Percentiles rank a stretch among this genome's conserved stretches.
These are phyloP conservation scores for Pugionium dolabratum DNA, from an alignment of 345 rosid species.

Conservation along the genomic window DNA sequence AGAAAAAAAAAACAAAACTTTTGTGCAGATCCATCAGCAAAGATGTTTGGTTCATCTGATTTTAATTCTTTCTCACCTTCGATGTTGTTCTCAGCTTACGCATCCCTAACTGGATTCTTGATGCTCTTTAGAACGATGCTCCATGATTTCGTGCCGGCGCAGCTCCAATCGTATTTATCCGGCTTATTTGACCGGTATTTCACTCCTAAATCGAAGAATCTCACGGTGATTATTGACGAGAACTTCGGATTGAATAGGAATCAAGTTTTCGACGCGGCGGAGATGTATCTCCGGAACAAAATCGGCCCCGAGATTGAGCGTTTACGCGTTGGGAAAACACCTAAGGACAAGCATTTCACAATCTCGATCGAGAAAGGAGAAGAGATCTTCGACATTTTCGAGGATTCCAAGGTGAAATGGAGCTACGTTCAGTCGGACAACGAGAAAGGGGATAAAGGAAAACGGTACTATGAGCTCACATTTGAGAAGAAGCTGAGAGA, in stretches of 20 bases:
- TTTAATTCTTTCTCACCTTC: constrained; percentile 34
- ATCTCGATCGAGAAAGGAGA: constrained; percentile 46
- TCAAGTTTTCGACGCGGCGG: constrained; percentile 51
- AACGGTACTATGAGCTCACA: constrained; percentile 42
- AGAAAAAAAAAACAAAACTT: no score
- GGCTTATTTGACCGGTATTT: constrained; percentile 24
- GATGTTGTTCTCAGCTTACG: constrained; percentile 46
- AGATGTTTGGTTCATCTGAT: constrained; percentile 40
- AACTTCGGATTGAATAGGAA: constrained; percentile 36
- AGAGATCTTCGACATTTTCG: constrained; percentile 41
- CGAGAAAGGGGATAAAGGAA: constrained; percentile 18
- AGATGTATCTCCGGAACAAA: constrained; percentile 50
- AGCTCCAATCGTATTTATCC: constrained; percentile 34
- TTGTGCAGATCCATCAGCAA: background rate
- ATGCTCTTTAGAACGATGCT: constrained; percentile 48
- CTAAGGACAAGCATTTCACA: constrained; percentile 37
- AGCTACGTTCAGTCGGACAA: constrained; percentile 29
- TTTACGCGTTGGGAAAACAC: constrained; percentile 46
- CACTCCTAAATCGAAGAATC: constrained; percentile 32
- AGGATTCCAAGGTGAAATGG: constrained; percentile 41
- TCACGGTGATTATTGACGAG: constrained; percentile 46
- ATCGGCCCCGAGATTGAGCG: constrained; percentile 46
- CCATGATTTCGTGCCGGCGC: constrained; percentile 42
- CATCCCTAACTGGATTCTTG: constrained; percentile 44
- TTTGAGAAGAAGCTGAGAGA: constrained; percentile 49